These are phyloP conservation scores for Sarocladium strictum DNA, from an alignment of 2,329 filamentous ascomycete species.

Conservation along the genomic window DNA sequence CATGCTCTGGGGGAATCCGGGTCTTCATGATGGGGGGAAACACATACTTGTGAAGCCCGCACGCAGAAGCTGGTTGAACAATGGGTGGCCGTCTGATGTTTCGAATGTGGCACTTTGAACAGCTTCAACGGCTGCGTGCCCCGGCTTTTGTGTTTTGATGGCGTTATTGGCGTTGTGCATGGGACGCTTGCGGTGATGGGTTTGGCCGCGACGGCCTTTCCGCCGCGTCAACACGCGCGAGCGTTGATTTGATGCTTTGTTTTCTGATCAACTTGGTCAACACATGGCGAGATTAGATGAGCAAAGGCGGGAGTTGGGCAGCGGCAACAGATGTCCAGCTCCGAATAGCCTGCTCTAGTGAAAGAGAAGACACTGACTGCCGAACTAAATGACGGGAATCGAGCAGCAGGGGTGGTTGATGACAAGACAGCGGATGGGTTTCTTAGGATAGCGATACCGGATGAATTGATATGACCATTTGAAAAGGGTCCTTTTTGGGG, in stretches of 20 bases:
- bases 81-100: neutral
- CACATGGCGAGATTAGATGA: neutral
- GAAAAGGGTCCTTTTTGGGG: too few species aligned
- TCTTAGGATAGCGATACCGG: neutral
- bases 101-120: neutral
- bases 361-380: neutral
- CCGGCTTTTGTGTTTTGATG: neutral
- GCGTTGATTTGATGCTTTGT: neutral
- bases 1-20: neutral
- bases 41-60: neutral
- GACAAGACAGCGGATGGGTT: neutral
- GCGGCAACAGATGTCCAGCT: neutral
- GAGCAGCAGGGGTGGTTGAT: neutral
- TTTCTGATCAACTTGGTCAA: neutral
- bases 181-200: neutral
- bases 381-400: neutral
- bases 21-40: neutral
- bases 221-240: neutral
- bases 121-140: neutral
- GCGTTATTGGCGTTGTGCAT: neutral
- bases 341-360: neutral
- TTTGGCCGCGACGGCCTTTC: neutral
- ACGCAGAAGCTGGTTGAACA: neutral
- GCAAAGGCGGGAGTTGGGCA: neutral
- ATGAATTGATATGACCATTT: neutral